These are phyloP conservation scores for Chrysosporium queenslandicum DNA, from an alignment of 2,329 filamentous ascomycete species.

Conservation along the genomic window DNA sequence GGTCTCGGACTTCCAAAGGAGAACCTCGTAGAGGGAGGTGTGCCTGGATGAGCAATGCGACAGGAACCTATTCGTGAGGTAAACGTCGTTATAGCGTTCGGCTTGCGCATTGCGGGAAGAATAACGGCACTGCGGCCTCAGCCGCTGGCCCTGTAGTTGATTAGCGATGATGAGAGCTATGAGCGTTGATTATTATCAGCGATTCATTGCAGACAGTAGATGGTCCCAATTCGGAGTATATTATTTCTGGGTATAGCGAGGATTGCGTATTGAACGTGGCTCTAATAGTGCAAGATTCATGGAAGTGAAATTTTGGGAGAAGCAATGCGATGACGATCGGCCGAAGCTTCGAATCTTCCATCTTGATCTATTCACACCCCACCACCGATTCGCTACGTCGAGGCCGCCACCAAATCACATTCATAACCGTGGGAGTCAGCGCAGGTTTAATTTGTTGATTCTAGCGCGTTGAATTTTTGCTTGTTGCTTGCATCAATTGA, in stretches of 20 bases:
- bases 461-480: not conserved
- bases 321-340: conserved; percentile 5
- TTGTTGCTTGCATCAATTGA: not conserved
- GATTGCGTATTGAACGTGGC: not conserved
- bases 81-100: conserved; percentile 31
- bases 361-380: not conserved
- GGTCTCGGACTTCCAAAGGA: not conserved
- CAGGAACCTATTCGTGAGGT: conserved; percentile 24
- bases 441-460: not conserved
- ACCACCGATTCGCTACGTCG: not conserved
- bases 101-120: conserved; percentile 34
- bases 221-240: not conserved
- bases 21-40: not conserved
- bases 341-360: conserved; percentile 10
- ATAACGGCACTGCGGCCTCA: not conserved
- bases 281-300: not conserved
- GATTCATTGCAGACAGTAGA: conserved; percentile 2
- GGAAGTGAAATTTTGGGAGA: not conserved
- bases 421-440: not conserved
- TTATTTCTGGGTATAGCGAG: not conserved
- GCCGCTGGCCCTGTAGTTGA: conserved; percentile 4
- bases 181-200: not conserved
- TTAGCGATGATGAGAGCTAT: not conserved
- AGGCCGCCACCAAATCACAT: conserved; percentile 2
- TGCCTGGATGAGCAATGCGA: conserved; percentile 20